Base-by-base conservation (phyloP, 2,329 filamentous ascomycete species). In the Epichloe hybrida region DNA sequence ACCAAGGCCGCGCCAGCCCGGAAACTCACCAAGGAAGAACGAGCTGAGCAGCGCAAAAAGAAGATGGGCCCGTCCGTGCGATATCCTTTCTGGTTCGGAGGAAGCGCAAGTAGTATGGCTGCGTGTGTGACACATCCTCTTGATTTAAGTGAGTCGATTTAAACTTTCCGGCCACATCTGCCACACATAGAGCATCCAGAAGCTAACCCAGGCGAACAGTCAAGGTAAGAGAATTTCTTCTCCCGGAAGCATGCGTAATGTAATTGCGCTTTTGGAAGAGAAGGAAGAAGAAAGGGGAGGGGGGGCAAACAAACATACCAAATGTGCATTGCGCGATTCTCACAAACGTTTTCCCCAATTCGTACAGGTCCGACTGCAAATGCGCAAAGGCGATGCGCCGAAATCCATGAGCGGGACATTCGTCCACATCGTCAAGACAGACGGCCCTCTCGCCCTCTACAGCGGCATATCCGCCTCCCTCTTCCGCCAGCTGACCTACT, bases 81-180 rank as follows among this genome's bases (percentile, higher is more conserved):
- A 54, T 91, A 91, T 70, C 86, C 86, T 9, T 91, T 91, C 69
- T 97, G 91, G 93, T 97, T 98, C 67, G 93, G 93, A 56, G 93
- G 93, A 51, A 95, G 88, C 65, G 89, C 91, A 48, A 93, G 87
- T 63, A 94, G 88, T 65, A 84, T 93, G 74, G 91, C 91, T 38
- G 90, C 91, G 43, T 84, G 82, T 58, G 86, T 95, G 46, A 97
- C 91, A 34, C 91, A 97, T 75, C 91, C 91, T 47, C 74, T 97
- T 63, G 90, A 96, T 77, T 75, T 96, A 57, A 80, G 88, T 94
- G 77, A 67, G 84, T 72, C 5, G 11, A 13, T 13, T 9, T 7
- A n/a, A 5, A 12, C 2, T 34, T 39, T 9, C 9, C 23, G 13
- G 6, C 11, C 15, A 12, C 23, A 34, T n/a, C 12, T 15, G 23